Conservation (phyloP, 805 yeast genomes). For the Wickerhamomyces ciferrii region DNA sequence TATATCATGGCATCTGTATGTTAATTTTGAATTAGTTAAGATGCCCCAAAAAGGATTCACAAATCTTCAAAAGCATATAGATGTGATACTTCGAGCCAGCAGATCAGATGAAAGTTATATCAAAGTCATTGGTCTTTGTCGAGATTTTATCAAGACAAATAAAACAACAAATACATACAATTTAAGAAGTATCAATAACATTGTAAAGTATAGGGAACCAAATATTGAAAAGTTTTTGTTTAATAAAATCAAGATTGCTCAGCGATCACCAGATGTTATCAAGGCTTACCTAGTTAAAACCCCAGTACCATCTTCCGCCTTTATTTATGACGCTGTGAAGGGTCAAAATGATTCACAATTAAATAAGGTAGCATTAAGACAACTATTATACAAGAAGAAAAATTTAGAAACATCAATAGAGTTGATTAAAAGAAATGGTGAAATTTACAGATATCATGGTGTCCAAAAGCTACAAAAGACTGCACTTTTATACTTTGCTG, state of each 20-base stretch:
- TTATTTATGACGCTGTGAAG: not conserved
- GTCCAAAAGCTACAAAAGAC: not conserved
- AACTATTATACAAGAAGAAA: conserved; percentile 4
- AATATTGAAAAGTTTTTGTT: conserved; percentile 50
- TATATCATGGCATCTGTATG: no score
- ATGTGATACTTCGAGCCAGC: not conserved
- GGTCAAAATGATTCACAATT: not conserved
- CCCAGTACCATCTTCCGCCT: not conserved
- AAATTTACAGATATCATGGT: not conserved
- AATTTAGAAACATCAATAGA: not conserved
- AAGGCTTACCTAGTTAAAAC: not conserved
- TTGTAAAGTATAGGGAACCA: conserved; percentile 40
- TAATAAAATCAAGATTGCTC: not conserved
- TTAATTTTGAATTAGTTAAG: no score
- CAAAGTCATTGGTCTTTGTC: not conserved
- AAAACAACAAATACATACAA: not conserved
- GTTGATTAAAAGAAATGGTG: not conserved
- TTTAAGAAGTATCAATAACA: not conserved
- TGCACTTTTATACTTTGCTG: not conserved
- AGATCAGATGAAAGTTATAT: not conserved
- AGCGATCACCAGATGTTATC: not conserved
- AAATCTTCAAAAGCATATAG: not conserved
- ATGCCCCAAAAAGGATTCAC: not conserved
- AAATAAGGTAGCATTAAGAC: not conserved
- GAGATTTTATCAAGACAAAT: not conserved